phyloP scores from a whole-genome alignment of 225 moss, liverwort and hornwort species.

The Ulota crispa region DNA sequence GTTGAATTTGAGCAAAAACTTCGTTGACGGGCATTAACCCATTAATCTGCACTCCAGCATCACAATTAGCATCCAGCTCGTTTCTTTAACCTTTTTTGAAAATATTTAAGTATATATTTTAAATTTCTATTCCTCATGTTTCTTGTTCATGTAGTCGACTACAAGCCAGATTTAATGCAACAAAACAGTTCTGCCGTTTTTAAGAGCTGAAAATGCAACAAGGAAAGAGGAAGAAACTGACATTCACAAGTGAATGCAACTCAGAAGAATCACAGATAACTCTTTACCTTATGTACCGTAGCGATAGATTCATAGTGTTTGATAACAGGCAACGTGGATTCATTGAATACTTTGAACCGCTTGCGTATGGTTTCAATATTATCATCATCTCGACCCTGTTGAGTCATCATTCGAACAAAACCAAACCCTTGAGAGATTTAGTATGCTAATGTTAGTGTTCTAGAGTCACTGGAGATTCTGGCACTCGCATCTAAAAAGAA shows the following conservation, averaged over 20 bases:
- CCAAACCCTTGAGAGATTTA: neutral
- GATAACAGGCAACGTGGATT: slow-evolving; percentile 85
- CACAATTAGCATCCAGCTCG: neutral
- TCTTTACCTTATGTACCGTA: slow-evolving; percentile 75
- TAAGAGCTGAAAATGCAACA: no score
- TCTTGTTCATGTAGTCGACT: neutral
- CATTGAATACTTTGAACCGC: slow-evolving; percentile 80
- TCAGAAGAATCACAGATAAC: no score
- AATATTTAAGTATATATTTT: neutral
- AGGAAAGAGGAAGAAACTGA: no score
- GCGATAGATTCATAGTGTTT: slow-evolving; percentile 73
- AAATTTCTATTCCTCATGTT: neutral
- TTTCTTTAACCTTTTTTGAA: neutral
- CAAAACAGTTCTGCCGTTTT: no score
- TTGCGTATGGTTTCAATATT: slow-evolving; percentile 90
- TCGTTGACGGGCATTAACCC: slow-evolving; percentile 67
- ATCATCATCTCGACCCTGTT: slow-evolving; percentile 92
- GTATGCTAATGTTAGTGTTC: neutral
- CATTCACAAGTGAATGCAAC: no score
- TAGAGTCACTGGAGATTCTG: neutral
- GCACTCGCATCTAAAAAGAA: neutral
- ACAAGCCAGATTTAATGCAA: neutral
- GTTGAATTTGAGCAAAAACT: slow-evolving; percentile 70
- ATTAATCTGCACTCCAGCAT: slow-evolving; percentile 57
- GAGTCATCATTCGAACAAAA: neutral